Evolutionary conservation across 2,329 filamentous ascomycete species (phyloP), one percentile per base, ranked within the genome.

Genomic region (Talaromyces sp.): DNA sequence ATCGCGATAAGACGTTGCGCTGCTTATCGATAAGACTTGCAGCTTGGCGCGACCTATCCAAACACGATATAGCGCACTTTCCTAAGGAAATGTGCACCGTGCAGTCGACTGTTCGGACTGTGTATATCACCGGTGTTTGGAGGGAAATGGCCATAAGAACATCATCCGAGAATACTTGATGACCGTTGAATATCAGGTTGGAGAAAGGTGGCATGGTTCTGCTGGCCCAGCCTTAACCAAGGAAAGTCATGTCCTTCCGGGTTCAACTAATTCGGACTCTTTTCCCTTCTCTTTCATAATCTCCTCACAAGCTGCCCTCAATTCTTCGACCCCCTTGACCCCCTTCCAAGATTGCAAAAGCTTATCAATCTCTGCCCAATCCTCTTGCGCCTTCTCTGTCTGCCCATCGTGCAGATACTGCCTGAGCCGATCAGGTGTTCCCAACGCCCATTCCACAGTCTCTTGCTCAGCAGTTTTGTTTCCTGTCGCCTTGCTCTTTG

Each of bases 361-460:
- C 11, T 64, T 67, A 31, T 74, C 69, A 2, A 82, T 72, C 70
- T 79, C 72, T 60, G 72, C 68, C 81, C 83, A 80, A 69, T 84
- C 73, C 68, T 70, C 71, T 67, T 76, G 72, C 15, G 80, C 77
- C 40, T 80, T 80, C 7, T 79, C 78, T 15, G 68, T 67, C 54
- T 79, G 77, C 2, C 73, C 76, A 6, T 79, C 76, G 1, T 72
- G 72, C 25, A 83, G 7, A 40, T 82, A 68, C 45, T 64, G 69
- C 64, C 74, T 71, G 63, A 84, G 66, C 38, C 76, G 75, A 65
- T 63, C 72, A n/a, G 78, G 82, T 63, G 75, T 74, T 47, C 68
- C 76, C 38, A 83, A 68, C 22, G 79, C 80, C 81, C 81, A 83
- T 65, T 72, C 73, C 8, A 83, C 81, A 27, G 79, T 81, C 54